Evolutionary conservation across 768 basidiomycete genomes (phyloP), one percentile per base, ranked within the genome.

Genomic region (Coprinopsis sp.): DNA sequence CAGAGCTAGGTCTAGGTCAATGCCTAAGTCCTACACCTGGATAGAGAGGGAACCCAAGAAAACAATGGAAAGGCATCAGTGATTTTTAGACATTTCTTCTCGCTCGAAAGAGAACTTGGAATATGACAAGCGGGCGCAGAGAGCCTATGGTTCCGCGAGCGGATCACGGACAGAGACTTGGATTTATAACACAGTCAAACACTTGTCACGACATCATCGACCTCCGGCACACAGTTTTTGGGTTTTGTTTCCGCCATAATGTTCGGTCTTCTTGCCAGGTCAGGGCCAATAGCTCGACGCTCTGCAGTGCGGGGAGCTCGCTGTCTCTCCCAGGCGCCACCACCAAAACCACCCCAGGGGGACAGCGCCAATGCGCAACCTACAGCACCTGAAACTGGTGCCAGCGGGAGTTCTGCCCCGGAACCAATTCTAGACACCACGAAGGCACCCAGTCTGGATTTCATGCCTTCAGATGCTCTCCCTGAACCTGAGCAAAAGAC

Each of bases 381-480:
- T n/a, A 48, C 58, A 24, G 29, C 53, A 34, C 51, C 52, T 31
- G 59, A 58, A 30, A 58, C 63, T 19, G 30, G 39, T 21, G n/a
- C 12, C 3, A 33, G 25, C 33, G 51, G 56, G 13, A 41, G 49
- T 23, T 42, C 51, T 51, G 37, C 51, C 23, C 39, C 58, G 37
- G 49, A 37, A 33, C 18, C 50, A 33, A 34, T 42, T 24, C 49
- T 50, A 47, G 55, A 55, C 16, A 42, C 47, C 7, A 54, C 60
- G 6, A 62, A 52, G 47, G 51, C 77, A 4, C 77, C 79, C 4
- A 80, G 74, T 44, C 70, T 87, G 16, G 85, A 88, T 62, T 84
- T 87, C 54, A 73, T 80, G 14, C 82, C 83, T 0, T 67, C 71
- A 13, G 75, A 76, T 38, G 67, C 68, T n/a, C n/a, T n/a, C 13